phyloP scores from a whole-genome alignment of 1,139 yeast species.

The Meyerozyma elateridarum region DNA sequence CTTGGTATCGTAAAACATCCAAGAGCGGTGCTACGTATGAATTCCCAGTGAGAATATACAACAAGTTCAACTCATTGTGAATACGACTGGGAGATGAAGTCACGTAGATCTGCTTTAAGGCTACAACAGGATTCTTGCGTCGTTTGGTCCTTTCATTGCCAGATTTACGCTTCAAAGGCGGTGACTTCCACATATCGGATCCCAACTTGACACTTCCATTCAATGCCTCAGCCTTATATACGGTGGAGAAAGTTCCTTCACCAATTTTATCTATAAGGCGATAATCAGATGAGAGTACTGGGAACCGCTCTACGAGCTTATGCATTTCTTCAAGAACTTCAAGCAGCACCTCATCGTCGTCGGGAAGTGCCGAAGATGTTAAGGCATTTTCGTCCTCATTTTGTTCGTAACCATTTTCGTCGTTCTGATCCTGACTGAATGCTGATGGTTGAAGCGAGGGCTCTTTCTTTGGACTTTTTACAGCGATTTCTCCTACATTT shows the following conservation, averaged over 20 bases:
- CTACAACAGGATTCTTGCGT: constrained; percentile 60
- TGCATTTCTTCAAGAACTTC: constrained; percentile 66
- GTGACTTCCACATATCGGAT: constrained; percentile 43
- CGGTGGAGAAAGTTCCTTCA: constrained; percentile 90
- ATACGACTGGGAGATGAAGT: constrained; percentile 93
- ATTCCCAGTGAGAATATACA: constrained; percentile 65
- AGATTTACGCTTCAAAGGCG: constrained; percentile 31
- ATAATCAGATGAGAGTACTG: constrained; percentile 55
- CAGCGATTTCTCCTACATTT: constrained; percentile 2
- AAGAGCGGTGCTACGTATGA: constrained; percentile 80
- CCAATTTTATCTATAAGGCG: constrained; percentile 81
- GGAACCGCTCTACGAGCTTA: constrained; percentile 58
- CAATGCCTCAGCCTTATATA: constrained; percentile 80
- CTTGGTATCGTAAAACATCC: constrained; percentile 82
- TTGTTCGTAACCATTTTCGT: constrained; percentile 4
- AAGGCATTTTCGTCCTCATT: constrained; percentile 3
- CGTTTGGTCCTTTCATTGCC: constrained; percentile 9
- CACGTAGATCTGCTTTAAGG: constrained; percentile 88
- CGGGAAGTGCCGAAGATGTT: constrained; percentile 14
- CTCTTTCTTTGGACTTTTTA: no score
- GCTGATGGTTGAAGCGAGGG: no score
- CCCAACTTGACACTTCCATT: constrained; percentile 37
- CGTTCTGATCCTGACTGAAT: no score
- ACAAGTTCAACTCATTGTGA: constrained; percentile 74
- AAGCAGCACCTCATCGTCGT: constrained; percentile 43